Percentiles rank a stretch among this genome's conserved stretches.
Evolutionary conservation across 2,329 filamentous ascomycete genomes (phyloP).

Genomic region (Tympanopsis confertula): DNA sequence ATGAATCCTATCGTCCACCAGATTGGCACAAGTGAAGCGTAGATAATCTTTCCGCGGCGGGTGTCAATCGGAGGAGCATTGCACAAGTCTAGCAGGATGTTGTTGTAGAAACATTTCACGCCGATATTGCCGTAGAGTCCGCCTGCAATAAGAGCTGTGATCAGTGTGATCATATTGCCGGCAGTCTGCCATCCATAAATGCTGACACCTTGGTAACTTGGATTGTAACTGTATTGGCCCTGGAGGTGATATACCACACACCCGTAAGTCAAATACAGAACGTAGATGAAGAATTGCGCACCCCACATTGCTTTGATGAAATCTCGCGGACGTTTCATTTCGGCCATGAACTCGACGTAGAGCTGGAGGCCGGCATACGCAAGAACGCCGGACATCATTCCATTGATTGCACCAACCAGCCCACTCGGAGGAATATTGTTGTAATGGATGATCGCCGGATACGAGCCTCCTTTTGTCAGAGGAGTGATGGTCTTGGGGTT

Average conservation of each 20-base stretch:
- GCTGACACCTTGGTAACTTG: slow-evolving; percentile 27
- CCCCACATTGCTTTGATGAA: slow-evolving; percentile 28
- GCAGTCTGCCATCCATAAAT: slow-evolving; percentile 29
- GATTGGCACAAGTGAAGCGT: slow-evolving; percentile 34
- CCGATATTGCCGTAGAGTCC: slow-evolving; percentile 41
- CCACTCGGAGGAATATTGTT: slow-evolving; percentile 26
- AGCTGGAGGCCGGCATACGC: slow-evolving; percentile 45
- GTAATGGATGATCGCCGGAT: slow-evolving; percentile 23
- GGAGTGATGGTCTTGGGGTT: slow-evolving; percentile 17
- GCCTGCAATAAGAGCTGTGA: slow-evolving; percentile 31
- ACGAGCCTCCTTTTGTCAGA: slow-evolving; percentile 15
- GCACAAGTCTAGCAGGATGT: slow-evolving; percentile 37
- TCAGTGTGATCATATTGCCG: slow-evolving; percentile 28
- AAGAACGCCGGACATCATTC: slow-evolving; percentile 41
- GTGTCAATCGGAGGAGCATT: slow-evolving; percentile 33
- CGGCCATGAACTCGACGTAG: slow-evolving; percentile 44
- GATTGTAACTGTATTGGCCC: slow-evolving; percentile 35
- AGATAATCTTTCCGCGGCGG: slow-evolving; percentile 34
- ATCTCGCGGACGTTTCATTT: slow-evolving; percentile 30
- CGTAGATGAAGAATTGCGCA: slow-evolving; percentile 27
- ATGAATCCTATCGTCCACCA: slow-evolving; percentile 47
- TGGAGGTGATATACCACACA: slow-evolving; percentile 29
- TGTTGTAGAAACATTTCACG: slow-evolving; percentile 39
- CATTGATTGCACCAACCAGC: slow-evolving; percentile 32
- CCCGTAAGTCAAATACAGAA: slow-evolving; percentile 28